These are phyloP conservation scores for Clonostachys solani DNA, from an alignment of 2,329 filamentous ascomycete genomes.

Conservation along the genomic window DNA sequence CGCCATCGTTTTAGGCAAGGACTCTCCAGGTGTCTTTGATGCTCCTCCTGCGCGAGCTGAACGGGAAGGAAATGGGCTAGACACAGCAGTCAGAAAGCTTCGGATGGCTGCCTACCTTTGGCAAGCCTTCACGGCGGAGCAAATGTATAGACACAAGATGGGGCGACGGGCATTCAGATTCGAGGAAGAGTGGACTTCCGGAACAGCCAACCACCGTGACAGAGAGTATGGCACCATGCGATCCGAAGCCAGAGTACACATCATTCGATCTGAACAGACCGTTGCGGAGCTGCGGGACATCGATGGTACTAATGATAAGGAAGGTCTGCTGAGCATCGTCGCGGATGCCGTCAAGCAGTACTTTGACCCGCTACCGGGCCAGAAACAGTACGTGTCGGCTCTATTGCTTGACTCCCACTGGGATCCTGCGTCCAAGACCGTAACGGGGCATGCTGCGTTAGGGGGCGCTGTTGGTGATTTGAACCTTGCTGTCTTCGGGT, in stretches of 20 bases:
- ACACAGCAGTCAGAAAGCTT: constrained; percentile 82
- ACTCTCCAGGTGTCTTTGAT: constrained; percentile 84
- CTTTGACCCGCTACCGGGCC: constrained; percentile 69
- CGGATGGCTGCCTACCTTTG: constrained; percentile 94
- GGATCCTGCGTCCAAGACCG: constrained; percentile 66
- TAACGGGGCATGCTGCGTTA: constrained; percentile 80
- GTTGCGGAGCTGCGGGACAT: constrained; percentile 78
- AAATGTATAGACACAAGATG: constrained; percentile 88
- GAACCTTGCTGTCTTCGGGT: constrained; percentile 86
- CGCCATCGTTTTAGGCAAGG: constrained; percentile 81
- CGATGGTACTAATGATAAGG: constrained; percentile 60
- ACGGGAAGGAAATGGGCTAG: constrained; percentile 77
- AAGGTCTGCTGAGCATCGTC: constrained; percentile 73
- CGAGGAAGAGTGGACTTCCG: constrained; percentile 91
- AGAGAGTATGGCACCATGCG: constrained; percentile 68
- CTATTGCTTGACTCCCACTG: constrained; percentile 86
- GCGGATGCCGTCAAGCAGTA: constrained; percentile 72
- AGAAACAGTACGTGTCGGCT: constrained; percentile 85
- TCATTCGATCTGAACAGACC: constrained; percentile 80
- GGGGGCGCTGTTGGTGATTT: constrained; percentile 70
- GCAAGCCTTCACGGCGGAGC: constrained; percentile 95
- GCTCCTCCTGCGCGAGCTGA: constrained; percentile 70
- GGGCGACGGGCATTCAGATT: constrained; percentile 84
- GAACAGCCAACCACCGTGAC: constrained; percentile 75
- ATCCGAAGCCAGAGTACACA: constrained; percentile 85